phyloP scores from a whole-genome alignment of 2,329 filamentous ascomycete species.

The Neonectria coccinea region DNA sequence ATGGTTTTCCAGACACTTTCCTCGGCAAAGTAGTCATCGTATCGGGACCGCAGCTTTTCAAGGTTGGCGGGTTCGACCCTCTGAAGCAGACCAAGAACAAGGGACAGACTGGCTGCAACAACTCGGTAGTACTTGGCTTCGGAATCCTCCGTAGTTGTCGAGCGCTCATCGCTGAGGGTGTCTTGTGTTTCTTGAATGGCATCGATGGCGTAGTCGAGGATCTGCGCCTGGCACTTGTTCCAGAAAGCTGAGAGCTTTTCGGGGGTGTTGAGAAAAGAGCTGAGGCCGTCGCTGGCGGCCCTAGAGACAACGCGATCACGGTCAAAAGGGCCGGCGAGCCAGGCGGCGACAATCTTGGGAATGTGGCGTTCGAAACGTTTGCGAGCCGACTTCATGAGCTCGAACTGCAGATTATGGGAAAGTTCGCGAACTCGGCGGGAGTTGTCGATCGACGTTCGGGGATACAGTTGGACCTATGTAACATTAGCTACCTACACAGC shows the following conservation, averaged over 20 bases:
- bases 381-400: constrained; percentile 71
- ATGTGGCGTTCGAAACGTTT: constrained; percentile 88
- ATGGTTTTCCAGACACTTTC: constrained; percentile 76
- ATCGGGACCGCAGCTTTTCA: constrained; percentile 68
- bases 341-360: constrained; percentile 83
- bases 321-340: constrained; percentile 91
- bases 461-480: constrained; percentile 82
- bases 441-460: constrained; percentile 90
- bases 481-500: constrained; percentile 24
- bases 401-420: constrained; percentile 78
- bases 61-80: constrained; percentile 64
- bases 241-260: constrained; percentile 84
- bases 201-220: constrained; percentile 84
- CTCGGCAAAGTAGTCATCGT: constrained; percentile 74
- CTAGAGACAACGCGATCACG: constrained; percentile 81
- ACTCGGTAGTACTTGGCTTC: constrained; percentile 88
- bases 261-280: constrained; percentile 79
- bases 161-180: constrained; percentile 90
- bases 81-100: constrained; percentile 66
- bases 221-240: constrained; percentile 82
- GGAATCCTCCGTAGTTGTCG: constrained; percentile 85
- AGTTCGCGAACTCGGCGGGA: constrained; percentile 89
- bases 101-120: constrained; percentile 64
- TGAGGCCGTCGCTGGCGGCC: constrained; percentile 81
- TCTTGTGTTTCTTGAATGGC: constrained; percentile 83